Evolutionary conservation across 2,329 filamentous ascomycete species (phyloP), one percentile per base, ranked within the genome.

Genomic region (Chrysoporthe deuterocubensis): DNA sequence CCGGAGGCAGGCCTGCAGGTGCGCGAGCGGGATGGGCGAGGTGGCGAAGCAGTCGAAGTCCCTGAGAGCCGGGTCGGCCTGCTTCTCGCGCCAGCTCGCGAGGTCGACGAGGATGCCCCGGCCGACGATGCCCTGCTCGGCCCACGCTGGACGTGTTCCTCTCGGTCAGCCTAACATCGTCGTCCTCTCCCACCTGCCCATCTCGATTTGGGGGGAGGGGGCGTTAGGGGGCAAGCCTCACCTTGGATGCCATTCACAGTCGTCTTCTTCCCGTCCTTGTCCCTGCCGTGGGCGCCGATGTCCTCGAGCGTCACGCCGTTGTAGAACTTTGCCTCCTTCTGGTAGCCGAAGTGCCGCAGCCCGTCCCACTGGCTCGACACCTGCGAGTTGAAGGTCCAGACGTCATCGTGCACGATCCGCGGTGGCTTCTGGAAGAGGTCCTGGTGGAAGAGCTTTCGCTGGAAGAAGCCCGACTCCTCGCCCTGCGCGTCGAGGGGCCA

Each of bases 331-430:
- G 71, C 62, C 71, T 83, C 82, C 59, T 81, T 78, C 73, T 84
- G 81, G 69, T 84, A 85, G 18, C 73, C 83, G 67, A 81, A 85
- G 71, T 85, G 83, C 14, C 85, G 78, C 37, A 87, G 75, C 0
- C 85, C 85, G 71, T 87, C 85, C 85, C 85, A 89, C 74, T 89
- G 86, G 56, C 82, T 85, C 48, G 84, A 85, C 8, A 81, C 81
- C 75, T 88, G 87, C 0, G 86, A 84, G 75, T 89, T 89, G 71
- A 88, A 84, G 0, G 80, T 81, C 81, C 86, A 85, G 42, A 83
- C 78, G 75, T 90, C 87, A 73, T 90, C 88, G 73, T 90, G 89
- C 37, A 88, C 83, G 6, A 80, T 78, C 18, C 82, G 76, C 2
- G 84, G 83, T 2, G 79, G 75, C 75, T 87, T 87, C 57, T 82